Evolutionary conservation across 2,329 filamentous ascomycete genomes (phyloP), one percentile per base, ranked within the genome.

Genomic region (Acephala macrosclerotiorum): DNA sequence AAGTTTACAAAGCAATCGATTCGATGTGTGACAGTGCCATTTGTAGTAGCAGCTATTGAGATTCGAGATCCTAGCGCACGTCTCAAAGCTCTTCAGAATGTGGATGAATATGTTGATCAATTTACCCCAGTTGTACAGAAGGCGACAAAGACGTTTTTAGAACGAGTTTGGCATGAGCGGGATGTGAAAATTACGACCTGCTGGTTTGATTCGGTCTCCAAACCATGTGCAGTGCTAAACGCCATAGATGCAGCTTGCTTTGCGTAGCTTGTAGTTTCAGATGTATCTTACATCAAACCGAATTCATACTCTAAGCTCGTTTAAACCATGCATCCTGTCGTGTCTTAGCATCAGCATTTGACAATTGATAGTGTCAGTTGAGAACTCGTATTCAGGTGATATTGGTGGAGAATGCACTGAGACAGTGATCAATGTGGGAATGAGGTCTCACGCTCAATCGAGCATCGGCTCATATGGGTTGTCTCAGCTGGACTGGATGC

Each of bases 41-140:
- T 73, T 56, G 63, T 75, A 12, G 63, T 74, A n/a, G 73, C 73
- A 58, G 72, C 72, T 25, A 62, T 75, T 42, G 73, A 75, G 59
- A 40, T 73, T 57, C 63, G 58, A 65, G 68, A 70, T 53, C 3
- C 18, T 7, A 55, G 45, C 18, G 22, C 36, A 58, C 69, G 72
- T 16, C 29, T 64, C 8, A 68, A 68, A 58, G 57, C 72, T 1
- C 68, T 75, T 8, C 58, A 70, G 45, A 18, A 58, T 59, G 71
- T 72, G 22, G 67, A 70, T 20, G 53, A 72, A 97, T 97, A 68
- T 22, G 72, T 75, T 1, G 72, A 74, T 55, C 66, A 70, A 3
- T 75, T 61, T 58, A 53, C 73, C 12, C 72, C 64, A 11, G 26
- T 72, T n/a, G 12, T 75, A 38, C 70, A 72, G 58, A 70, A 71